Base-by-base conservation (phyloP, 805 yeast genomes). In the Nematodospora valgi region DNA sequence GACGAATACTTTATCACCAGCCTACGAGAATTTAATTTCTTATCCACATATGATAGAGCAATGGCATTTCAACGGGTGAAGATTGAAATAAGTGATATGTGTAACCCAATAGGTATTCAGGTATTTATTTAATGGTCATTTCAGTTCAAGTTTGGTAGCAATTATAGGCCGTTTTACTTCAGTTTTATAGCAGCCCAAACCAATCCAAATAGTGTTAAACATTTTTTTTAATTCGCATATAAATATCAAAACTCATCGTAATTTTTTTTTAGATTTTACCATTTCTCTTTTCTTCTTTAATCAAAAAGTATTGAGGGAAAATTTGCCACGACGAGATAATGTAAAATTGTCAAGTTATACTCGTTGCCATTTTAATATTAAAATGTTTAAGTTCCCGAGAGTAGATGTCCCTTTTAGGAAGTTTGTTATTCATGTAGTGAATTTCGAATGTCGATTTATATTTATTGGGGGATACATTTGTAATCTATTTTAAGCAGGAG, bases 261-360 rank as follows among this genome's bases (percentile, higher is more conserved):
- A 25, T n/a, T 18, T 32, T 34, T 30, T 34, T 21, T 23, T 14
- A 4, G 21, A 28, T 22, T 30, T 29, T 35, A 29, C 27, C 30
- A 29, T 16, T 25, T 20, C 33, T 33, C 15, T 35, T 36, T 40
- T 31, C 26, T 29, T 56, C 68, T 54, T 51, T 58, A 74, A 75
- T 74, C 80, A 74, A 76, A 76, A 76, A 75, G 75, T 58, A 56
- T 56, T 52, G 52, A 68, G 81, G 76, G 78, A 73, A 64, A 63
- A 64, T 71, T 72, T 76, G 82, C 82, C 82, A 76, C 82, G 82
- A 65, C 80, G 80, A 62, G 72, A 59, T 70, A 68, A 73, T 69
- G 76, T 60, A 69, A 26, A 41, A 69, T 67, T 66, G 67, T 71
- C 79, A 73, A 74, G 78, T 74, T 70, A 68, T 64, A 59, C 66